Base-by-base conservation (phyloP, 192 early-diverging fungal genomes). In the Spizellomyces sp. region DNA sequence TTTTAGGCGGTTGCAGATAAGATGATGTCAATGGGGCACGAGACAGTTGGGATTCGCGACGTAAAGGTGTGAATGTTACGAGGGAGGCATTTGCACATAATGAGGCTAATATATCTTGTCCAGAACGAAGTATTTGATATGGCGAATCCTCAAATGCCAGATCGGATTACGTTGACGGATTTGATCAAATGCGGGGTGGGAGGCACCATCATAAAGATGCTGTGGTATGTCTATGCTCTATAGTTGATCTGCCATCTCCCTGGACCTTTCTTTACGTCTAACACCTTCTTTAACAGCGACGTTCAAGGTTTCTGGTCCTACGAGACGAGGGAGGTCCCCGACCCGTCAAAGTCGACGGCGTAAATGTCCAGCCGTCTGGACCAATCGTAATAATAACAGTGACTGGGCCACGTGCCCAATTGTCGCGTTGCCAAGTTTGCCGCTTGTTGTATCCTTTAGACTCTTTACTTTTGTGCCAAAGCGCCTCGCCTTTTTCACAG, bases 71-170 rank as follows among this genome's bases (percentile, higher is more conserved):
- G 66, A 17, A 45, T 59, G 47, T 45, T 52, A 17, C 48, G 63
- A 9, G 52, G 14, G 64, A 14, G 57, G 44, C 10, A 43, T 46
- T 60, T n/a, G 15, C 36, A 56, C 22, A 45, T 15, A 36, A 19
- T 72, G 10, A 43, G 71, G 43, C 45, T 12, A 50, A 41, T 58
- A 65, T 43, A 9, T 17, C 7, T 61, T n/a, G 17, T 22, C 12
- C 58, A 84, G 82, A 85, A 87, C 67, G 86, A 87, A 66, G 77
- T 87, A 10, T 86, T 86, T 70, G 86, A 87, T 65, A 87, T 87
- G 83, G 84, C 77, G 4, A 80, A 81, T 69, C 81, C 81, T 4
- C 57, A 48, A 22, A 45, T 57, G 17, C 8, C 22, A 4, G 10
- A 60, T 5, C 10, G 54, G 8, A 87, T 87, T 42, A 80, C 80